phyloP scores from a whole-genome alignment of 805 yeast species.

The Geotrichum ghanense region DNA sequence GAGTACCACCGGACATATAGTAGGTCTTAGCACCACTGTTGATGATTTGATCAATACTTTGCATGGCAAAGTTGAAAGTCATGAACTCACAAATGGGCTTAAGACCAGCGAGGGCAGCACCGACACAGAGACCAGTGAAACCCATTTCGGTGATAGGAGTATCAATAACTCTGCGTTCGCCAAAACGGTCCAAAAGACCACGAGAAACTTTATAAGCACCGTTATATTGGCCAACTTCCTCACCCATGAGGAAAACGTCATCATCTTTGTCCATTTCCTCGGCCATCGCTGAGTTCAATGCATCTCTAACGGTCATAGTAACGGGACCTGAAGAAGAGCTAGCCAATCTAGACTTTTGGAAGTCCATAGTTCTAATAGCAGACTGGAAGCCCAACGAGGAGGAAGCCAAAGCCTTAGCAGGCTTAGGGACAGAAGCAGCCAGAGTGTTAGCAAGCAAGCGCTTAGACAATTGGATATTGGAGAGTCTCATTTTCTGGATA shows the following conservation, averaged over 20 bases:
- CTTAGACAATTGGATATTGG: background rate
- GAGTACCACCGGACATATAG: constrained; percentile 99
- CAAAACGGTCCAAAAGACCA: constrained; percentile 90
- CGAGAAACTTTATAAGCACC: constrained; percentile 98
- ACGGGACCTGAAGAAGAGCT: constrained; percentile 23
- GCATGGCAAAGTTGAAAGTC: constrained; percentile 99
- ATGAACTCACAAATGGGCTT: constrained; percentile 97
- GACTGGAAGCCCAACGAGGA: constrained; percentile 17
- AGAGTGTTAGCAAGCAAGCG: background rate
- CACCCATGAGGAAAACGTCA: constrained; percentile 92
- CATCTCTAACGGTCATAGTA: constrained; percentile 87
- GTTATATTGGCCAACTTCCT: constrained; percentile 97
- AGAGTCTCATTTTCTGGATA: background rate
- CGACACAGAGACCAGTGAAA: constrained; percentile 88
- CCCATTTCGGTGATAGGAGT: constrained; percentile 99
- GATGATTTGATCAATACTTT: constrained; percentile 95
- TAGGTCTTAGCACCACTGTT: constrained; percentile 98
- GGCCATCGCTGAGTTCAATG: constrained; percentile 86
- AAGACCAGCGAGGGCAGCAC: constrained; percentile 92
- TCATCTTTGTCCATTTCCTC: constrained; percentile 97
- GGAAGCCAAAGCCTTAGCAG: too few relatives aligned
- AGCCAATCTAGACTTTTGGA: constrained; percentile 16
- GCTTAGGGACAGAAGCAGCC: background rate
- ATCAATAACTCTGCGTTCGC: constrained; percentile 86
- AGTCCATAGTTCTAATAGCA: constrained; percentile 22